Evolutionary conservation across 108 stramenopile genomes (phyloP), one percentile per base, ranked within the genome.

Genomic region (Nannochloropsis granulata): DNA sequence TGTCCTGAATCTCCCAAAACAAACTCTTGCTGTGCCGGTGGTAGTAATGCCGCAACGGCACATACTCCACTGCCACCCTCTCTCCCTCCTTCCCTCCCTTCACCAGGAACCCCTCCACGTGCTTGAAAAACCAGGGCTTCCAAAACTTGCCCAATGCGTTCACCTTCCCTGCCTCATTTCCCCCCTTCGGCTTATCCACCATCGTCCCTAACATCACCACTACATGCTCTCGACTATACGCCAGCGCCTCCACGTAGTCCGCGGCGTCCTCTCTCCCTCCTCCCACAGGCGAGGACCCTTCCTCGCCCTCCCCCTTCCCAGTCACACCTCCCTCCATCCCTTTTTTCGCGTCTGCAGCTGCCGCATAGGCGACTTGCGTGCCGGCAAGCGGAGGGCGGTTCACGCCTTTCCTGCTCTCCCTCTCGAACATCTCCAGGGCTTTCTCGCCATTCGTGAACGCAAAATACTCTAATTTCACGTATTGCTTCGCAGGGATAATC

Each of bases 1-100:
- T 92, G 42, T 87, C 71, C 83, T 92, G 91, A 82, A 92, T 86
- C 83, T 93, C 93, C 93, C 93, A 93, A 84, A 93, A 93, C 24
- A 93, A 78, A 23, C 86, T 82, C 81, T 82, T 83, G 43, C 91
- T 92, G 81, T 86, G 86, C 42, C 93, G 90, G 87, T 93, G 92
- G 46, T 89, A 92, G 84, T 90, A 92, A 84, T 92, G 83, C 42
- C 78, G 82, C 43, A 91, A 23, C 43, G 92, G 92, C 80, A 92
- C 89, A 83, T 90, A 90, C 81, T 93, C 92, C 44, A 89, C 88
- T 13, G 34, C 79, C 21, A 42, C 43, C n/a, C 21, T n/a, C 56
- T 71, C 56, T 3, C 16, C 56, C 21, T 71, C 56, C 56, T 71
- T 71, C 21, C 56, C 56, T 56, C 86, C 25, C 79, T 80, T 80